phyloP scores from a whole-genome alignment of 345 rosid genomes.

The Camelina hispida region DNA sequence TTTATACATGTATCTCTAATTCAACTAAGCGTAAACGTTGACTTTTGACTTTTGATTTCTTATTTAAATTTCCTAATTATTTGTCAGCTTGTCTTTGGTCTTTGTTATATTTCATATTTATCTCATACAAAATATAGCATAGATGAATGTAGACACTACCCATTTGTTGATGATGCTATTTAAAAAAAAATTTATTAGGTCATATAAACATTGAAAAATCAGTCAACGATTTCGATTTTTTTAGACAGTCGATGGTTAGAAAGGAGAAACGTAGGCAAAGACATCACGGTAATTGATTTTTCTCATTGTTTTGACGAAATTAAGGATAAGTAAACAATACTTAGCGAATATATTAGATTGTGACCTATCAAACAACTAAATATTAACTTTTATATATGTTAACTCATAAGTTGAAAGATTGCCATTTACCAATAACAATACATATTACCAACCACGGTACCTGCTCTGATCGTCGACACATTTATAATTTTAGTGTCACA shows the following conservation, averaged over 20 bases:
- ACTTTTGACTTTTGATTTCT: constrained; percentile 27
- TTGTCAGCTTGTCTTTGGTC: constrained; percentile 8
- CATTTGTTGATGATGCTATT: too few relatives aligned
- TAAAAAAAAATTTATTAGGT: too few relatives aligned
- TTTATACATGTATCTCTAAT: constrained; percentile 14
- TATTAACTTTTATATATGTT: background rate
- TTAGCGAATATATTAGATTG: background rate
- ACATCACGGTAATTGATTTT: background rate
- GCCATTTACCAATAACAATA: background rate
- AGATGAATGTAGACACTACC: background rate
- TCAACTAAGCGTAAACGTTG: constrained; percentile 17
- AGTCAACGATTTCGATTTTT: too few relatives aligned
- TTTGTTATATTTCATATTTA: background rate
- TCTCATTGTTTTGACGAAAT: background rate
- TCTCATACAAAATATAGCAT: background rate
- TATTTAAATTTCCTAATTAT: background rate
- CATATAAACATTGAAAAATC: too few relatives aligned
- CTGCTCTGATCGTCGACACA: constrained; percentile 23
- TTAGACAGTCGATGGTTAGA: too few relatives aligned
- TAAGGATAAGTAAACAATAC: background rate
- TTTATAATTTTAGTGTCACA: constrained; percentile 31
- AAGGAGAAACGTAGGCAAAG: background rate
- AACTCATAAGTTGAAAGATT: background rate
- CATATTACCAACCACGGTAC: constrained; percentile 26
- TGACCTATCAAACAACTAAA: background rate